Percentiles rank a stretch among this genome's conserved stretches.
Conservation (phyloP, 176 grass and related monocot genomes). For the Neostapfia colusana region DNA sequence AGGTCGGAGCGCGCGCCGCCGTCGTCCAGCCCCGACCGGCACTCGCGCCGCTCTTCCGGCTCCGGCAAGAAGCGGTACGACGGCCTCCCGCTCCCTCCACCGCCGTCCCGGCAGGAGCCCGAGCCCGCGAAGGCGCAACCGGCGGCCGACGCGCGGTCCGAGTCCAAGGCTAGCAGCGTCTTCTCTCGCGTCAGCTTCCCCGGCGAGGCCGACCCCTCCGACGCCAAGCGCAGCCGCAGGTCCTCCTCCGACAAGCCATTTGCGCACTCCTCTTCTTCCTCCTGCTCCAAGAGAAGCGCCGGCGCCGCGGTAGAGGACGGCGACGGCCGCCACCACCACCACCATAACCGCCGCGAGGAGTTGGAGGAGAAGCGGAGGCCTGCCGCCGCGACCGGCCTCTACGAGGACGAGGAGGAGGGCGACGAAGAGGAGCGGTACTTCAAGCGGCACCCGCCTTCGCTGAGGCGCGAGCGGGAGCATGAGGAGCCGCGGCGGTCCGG, state of each 20-base stretch:
- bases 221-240: conserved; percentile 66
- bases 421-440: conserved; percentile 91
- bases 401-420: conserved; percentile 47
- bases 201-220: conserved; percentile 35
- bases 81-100: conserved; percentile 37
- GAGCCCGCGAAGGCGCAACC: conserved; percentile 36
- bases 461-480: conserved; percentile 47
- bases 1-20: conserved; percentile 49
- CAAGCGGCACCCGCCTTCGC: conserved; percentile 74
- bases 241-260: conserved; percentile 45
- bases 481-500: conserved; percentile 32
- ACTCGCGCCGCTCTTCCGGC: conserved; percentile 54
- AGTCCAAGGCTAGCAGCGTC: conserved; percentile 85
- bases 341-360: background rate
- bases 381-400: conserved; percentile 13
- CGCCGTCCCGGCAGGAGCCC: conserved; percentile 36
- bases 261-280: conserved; percentile 38
- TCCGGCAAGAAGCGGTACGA: conserved; percentile 71
- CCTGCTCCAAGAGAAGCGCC: conserved; percentile 47
- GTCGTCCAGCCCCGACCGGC: conserved; percentile 40
- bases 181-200: conserved; percentile 98
- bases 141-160: conserved; percentile 38
- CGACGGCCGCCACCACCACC: conserved; percentile 12
- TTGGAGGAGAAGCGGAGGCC: conserved; percentile 42
- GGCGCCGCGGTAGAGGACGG: conserved; percentile 25